Conservation (phyloP, 2,329 filamentous ascomycete genomes). For the Ceratocystis eucalypticola region DNA sequence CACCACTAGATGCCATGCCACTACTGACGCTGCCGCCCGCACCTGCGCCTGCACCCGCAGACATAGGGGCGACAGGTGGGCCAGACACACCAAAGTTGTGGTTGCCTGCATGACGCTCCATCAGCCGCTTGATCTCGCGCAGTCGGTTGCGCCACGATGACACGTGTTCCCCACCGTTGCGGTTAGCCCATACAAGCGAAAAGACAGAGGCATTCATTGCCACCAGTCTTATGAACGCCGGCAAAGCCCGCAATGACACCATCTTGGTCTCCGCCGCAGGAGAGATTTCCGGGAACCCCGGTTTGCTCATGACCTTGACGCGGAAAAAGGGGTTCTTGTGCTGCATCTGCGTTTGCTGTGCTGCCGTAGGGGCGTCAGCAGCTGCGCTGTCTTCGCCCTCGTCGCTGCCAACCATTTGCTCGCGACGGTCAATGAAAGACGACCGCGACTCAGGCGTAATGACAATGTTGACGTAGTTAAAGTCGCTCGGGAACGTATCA, state of each 20-base stretch:
- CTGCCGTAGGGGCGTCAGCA: background rate
- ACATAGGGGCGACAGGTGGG: conserved; percentile 24
- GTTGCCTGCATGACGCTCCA: conserved; percentile 50
- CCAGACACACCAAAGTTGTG: conserved; percentile 25
- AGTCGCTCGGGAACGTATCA: conserved; percentile 83
- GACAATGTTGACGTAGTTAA: conserved; percentile 95
- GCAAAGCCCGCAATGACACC: conserved; percentile 67
- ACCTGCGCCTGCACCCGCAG: conserved; percentile 23
- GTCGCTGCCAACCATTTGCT: conserved; percentile 24
- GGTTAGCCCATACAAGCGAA: conserved; percentile 72
- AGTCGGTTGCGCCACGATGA: conserved; percentile 83
- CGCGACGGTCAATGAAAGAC: conserved; percentile 55
- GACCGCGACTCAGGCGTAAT: conserved; percentile 76
- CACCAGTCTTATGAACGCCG: conserved; percentile 73
- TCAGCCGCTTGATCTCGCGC: conserved; percentile 67
- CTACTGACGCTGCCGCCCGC: conserved; percentile 25
- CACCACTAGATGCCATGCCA: conserved; percentile 22
- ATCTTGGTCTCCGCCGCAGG: conserved; percentile 82
- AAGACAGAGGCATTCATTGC: conserved; percentile 92
- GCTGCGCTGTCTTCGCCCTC: background rate
- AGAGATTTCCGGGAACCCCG: conserved; percentile 82
- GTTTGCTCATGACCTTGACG: conserved; percentile 77
- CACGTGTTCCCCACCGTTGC: conserved; percentile 65
- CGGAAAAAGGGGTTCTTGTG: conserved; percentile 55
- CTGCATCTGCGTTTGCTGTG: conserved; percentile 11